Base-by-base conservation (phyloP, 2,329 filamentous ascomycete species). In the Exophiala lecanii-corni region DNA sequence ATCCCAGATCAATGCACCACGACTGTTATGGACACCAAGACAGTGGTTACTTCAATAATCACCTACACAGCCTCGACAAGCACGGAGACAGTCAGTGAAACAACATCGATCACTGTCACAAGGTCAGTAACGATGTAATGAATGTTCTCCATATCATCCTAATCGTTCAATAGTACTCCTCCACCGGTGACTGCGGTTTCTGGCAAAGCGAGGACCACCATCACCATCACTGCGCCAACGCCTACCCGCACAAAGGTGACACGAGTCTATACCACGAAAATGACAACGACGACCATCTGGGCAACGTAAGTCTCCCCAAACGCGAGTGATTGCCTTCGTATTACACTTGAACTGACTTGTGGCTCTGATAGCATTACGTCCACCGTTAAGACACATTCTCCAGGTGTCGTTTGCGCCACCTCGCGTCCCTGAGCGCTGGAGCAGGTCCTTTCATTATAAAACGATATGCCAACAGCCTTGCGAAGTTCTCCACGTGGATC, bases 1-100 rank as follows among this genome's bases (percentile, higher is more conserved):
- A n/a, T 7, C 33, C n/a, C 30, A 47, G 52, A 55, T 46, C 32
- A 40, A 19, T 53, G 50, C 39, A 55, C 52, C 9, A 47, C 43
- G 5, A 51, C 50, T 5, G 12, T 41, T n/a, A 17, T 49, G 13
- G 42, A 47, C 17, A 49, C 47, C n/a, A 41, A 38, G 1, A 17
- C 23, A 5, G 43, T 47, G 28, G 40, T 45, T 7, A 49, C 49
- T 5, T 37, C 48, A 21, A 43, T 41, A n/a, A 43, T 41, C 3
- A 54, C 48, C 13, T 33, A 43, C 5, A 54, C 43, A 5, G 48
- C 42, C 10, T 34, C 51, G 9, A 51, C 45, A n/a, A 51, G 44
- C 34, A 54, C 51, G 3, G 51, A 49, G 31, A 36, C 39, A 13
- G 36, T 42, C n/a, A 53, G 44, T 4, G 36, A 41, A 21, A 47